phyloP scores from a whole-genome alignment of 768 basidiomycete species.

The Crepidotus variabilis region DNA sequence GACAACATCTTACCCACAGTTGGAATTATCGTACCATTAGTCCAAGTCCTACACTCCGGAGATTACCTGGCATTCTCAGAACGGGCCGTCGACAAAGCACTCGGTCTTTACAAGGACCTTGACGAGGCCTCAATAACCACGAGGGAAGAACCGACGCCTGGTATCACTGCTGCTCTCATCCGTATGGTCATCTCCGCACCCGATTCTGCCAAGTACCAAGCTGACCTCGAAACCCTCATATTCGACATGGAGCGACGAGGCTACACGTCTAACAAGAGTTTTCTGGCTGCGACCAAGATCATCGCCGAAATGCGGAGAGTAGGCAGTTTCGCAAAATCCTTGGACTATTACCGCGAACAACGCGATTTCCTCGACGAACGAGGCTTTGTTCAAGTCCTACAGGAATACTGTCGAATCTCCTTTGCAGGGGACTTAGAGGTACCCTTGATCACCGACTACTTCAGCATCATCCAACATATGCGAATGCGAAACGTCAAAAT shows the following conservation, averaged over 20 bases:
- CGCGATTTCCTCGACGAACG: constrained; percentile 45
- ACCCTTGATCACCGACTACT: constrained; percentile 54
- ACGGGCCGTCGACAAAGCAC: constrained; percentile 45
- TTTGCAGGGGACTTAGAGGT: constrained; percentile 39
- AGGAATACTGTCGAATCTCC: constrained; percentile 56
- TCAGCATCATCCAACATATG: constrained; percentile 82
- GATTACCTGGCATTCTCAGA: constrained; percentile 30
- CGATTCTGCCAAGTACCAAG: constrained; percentile 44
- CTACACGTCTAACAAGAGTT: constrained; percentile 40
- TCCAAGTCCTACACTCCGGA: constrained; percentile 46
- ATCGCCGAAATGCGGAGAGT: constrained; percentile 67
- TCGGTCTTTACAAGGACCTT: constrained; percentile 50
- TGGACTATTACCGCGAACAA: constrained; percentile 52
- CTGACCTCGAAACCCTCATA: constrained; percentile 46
- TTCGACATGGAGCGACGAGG: constrained; percentile 61
- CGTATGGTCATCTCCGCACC: constrained; percentile 42
- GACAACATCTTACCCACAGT: constrained; percentile 46
- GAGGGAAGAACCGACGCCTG: constrained; percentile 16
- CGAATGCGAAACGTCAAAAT: constrained; percentile 55
- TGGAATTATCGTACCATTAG: constrained; percentile 49
- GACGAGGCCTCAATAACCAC: constrained; percentile 25
- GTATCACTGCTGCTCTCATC: constrained; percentile 53
- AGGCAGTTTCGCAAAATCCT: constrained; percentile 51
- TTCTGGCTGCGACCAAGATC: constrained; percentile 47
- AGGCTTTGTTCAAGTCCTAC: constrained; percentile 62